A percentile compares a stretch with the other conserved stretches of the same genome.
These are phyloP conservation scores for Trichoderma sp. DNA, from an alignment of 2,329 filamentous ascomycete species.

Conservation along the genomic window DNA sequence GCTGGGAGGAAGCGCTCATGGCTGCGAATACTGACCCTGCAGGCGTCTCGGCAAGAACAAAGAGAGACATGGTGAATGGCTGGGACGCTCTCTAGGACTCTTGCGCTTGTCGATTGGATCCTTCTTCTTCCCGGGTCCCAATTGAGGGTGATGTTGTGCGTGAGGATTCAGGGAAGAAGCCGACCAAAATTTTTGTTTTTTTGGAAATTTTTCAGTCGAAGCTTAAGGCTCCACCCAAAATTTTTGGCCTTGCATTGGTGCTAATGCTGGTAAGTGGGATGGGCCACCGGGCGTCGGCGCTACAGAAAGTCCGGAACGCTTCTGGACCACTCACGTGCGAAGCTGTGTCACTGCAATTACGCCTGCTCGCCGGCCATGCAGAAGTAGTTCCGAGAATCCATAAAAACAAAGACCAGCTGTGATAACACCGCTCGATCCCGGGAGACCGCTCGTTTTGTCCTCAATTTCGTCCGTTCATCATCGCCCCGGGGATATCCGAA, in stretches of 20 bases:
- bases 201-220: constrained; percentile 43
- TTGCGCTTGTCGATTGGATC: constrained; percentile 33
- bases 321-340: constrained; percentile 24
- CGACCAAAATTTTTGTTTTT: constrained; percentile 30
- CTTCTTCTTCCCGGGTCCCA: constrained; percentile 37
- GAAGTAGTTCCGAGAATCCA: constrained; percentile 6
- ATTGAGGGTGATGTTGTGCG: constrained; percentile 35
- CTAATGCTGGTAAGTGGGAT: constrained; percentile 30
- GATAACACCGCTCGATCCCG: not conserved
- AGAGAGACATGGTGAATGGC: constrained; percentile 69
- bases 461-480: not conserved
- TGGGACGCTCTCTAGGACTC: constrained; percentile 31
- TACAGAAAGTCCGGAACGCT: constrained; percentile 27
- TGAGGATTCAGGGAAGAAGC: constrained; percentile 34
- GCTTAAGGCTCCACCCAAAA: constrained; percentile 37
- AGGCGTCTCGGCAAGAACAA: constrained; percentile 90
- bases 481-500: not conserved
- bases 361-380: constrained; percentile 13
- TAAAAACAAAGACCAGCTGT: not conserved
- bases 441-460: not conserved
- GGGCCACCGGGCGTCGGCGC: constrained; percentile 26
- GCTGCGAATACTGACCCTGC: constrained; percentile 58
- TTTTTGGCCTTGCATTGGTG: constrained; percentile 41
- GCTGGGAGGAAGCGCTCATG: not conserved
- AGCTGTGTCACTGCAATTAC: constrained; percentile 16